A percentile compares a stretch with the other conserved stretches of the same genome.
Conservation (phyloP, 2,329 filamentous ascomycete genomes). For the Ascochyta clinopodiicola region DNA sequence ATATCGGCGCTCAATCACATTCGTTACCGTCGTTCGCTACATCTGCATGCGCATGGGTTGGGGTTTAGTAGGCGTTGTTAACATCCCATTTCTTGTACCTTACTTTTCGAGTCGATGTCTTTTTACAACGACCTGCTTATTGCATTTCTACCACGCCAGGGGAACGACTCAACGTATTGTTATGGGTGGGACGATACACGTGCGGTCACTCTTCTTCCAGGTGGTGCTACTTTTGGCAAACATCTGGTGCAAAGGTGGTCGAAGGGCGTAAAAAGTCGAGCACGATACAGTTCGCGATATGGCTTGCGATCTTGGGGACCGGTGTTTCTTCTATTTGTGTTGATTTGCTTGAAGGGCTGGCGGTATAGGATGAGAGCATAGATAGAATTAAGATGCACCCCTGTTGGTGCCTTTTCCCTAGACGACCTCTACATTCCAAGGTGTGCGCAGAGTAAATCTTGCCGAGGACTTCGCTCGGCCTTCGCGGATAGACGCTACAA, state of each 20-base stretch:
- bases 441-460: neutral
- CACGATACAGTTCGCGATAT: conserved; percentile 4
- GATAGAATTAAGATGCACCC: conserved; percentile 6
- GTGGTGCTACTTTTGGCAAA: neutral
- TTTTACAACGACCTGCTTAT: conserved; percentile 8
- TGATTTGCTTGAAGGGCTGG: conserved; percentile 7
- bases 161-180: conserved; percentile 11
- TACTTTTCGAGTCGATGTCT: conserved; percentile 20
- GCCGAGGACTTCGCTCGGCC: neutral
- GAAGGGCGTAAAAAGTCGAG: conserved; percentile 12
- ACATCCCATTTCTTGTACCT: conserved; percentile 34
- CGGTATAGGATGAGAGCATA: conserved; percentile 4
- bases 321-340: conserved; percentile 8
- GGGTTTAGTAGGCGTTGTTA: conserved; percentile 17
- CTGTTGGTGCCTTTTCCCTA: neutral
- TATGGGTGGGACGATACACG: conserved; percentile 10
- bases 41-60: conserved; percentile 15
- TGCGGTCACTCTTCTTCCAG: neutral
- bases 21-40: conserved; percentile 16
- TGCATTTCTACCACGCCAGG: conserved; percentile 4
- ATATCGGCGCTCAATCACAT: conserved; percentile 8
- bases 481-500: neutral
- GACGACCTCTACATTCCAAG: too few relatives aligned
- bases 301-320: neutral
- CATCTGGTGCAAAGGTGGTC: neutral